These are phyloP conservation scores for Micractinium sp. DNA, from an alignment of 139 green algal species.

Conservation along the genomic window DNA sequence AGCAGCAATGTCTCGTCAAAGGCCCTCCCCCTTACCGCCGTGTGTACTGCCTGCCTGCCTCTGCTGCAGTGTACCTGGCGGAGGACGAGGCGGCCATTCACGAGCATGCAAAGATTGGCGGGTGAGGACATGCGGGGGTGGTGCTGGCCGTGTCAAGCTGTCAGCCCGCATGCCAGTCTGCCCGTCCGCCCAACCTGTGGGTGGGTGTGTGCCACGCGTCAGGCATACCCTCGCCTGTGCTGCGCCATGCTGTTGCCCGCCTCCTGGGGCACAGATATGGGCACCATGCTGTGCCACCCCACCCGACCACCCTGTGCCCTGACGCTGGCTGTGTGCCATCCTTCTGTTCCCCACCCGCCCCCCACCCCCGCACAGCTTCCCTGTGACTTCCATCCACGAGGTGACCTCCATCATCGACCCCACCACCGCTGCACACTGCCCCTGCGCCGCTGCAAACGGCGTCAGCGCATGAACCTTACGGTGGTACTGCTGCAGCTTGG, in stretches of 20 bases:
- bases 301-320: not conserved
- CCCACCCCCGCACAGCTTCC: not conserved
- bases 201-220: not conserved
- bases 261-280: no score
- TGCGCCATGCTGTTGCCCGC: not conserved
- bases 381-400: conserved; percentile 11
- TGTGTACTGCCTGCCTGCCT: not conserved
- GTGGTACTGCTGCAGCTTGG: not conserved
- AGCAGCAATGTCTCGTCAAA: no score
- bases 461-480: not conserved
- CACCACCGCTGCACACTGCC: conserved; percentile 9
- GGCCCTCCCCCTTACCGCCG: not conserved
- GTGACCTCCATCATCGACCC: conserved; percentile 13
- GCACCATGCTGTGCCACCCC: no score
- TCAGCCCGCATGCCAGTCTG: not conserved
- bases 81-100: not conserved
- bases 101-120: conserved; percentile 11
- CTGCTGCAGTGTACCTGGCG: conserved; percentile 13
- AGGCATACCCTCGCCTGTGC: not conserved
- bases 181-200: no score
- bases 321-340: not conserved
- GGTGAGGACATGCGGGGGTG: not conserved
- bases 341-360: not conserved
- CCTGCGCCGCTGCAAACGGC: not conserved
- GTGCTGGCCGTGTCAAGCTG: not conserved